These are phyloP conservation scores for Talaromyces stipitatus DNA, from an alignment of 495 filamentous ascomycete genomes.

Conservation along the genomic window DNA sequence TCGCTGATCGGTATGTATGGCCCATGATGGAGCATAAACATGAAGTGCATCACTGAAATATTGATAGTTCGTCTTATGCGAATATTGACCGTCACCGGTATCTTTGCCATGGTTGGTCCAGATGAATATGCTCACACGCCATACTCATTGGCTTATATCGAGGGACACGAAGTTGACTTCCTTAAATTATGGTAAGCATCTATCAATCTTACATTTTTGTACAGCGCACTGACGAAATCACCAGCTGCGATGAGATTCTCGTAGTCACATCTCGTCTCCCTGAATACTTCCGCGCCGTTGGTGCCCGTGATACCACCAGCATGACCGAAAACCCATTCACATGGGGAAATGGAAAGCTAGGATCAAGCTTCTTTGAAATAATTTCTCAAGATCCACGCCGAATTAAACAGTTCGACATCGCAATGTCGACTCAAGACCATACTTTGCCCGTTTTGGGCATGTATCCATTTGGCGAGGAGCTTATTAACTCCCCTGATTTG, in stretches of 20 bases:
- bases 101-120: conserved; percentile 10
- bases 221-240: neutral
- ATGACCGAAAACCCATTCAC: conserved; percentile 12
- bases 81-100: conserved; percentile 12
- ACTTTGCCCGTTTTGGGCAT: conserved; percentile 14
- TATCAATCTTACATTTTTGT: neutral
- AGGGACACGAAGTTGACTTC: conserved; percentile 17
- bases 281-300: conserved; percentile 11
- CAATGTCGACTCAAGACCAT: conserved; percentile 13
- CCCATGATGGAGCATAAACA: neutral
- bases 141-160: conserved; percentile 16
- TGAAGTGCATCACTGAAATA: neutral
- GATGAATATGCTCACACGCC: conserved; percentile 14
- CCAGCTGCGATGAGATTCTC: conserved; percentile 14
- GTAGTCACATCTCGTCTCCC: conserved; percentile 10
- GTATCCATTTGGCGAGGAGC: conserved; percentile 49
- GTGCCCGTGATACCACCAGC: conserved; percentile 9
- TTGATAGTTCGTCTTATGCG: conserved; percentile 15
- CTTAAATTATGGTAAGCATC: conserved; percentile 8
- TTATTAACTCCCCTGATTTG: conserved; percentile 60
- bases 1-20: conserved; percentile 12
- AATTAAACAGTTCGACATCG: conserved; percentile 12
- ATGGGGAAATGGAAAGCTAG: conserved; percentile 12
- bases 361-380: conserved; percentile 15
- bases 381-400: conserved; percentile 11